Conservation (phyloP, 495 filamentous ascomycete species). For the Endocarpon pusillum region DNA sequence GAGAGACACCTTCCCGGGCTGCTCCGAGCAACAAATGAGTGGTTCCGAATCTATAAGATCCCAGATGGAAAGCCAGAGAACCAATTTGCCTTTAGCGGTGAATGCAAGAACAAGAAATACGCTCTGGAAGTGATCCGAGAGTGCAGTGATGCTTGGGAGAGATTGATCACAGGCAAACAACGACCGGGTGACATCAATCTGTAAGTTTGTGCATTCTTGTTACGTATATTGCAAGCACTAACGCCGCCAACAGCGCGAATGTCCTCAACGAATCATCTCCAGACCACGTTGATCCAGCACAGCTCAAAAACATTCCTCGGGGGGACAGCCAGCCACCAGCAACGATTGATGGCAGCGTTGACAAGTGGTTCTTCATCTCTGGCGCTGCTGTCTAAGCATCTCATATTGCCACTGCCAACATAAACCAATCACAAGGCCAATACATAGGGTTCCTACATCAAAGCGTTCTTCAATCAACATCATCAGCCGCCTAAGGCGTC, state of each 20-base stretch:
- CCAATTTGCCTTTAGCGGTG: constrained; percentile 98
- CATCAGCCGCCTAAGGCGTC: too few relatives aligned
- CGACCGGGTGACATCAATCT: constrained; percentile 57
- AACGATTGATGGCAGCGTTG: constrained; percentile 87
- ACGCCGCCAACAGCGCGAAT: constrained; percentile 61
- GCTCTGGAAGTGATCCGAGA: constrained; percentile 88
- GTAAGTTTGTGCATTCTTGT: constrained; percentile 34
- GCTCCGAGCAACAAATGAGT: constrained; percentile 95
- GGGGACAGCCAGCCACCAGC: constrained; percentile 61
- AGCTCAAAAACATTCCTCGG: constrained; percentile 54
- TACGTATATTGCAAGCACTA: constrained; percentile 9
- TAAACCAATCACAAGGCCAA: background rate
- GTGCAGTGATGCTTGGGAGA: constrained; percentile 94
- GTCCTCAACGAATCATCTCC: constrained; percentile 49
- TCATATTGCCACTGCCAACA: too few relatives aligned
- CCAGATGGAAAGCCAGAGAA: constrained; percentile 99
- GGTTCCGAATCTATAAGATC: constrained; percentile 99
- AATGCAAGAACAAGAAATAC: constrained; percentile 99
- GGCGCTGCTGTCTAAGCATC: constrained; percentile 86
- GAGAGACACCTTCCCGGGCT: constrained; percentile 96
- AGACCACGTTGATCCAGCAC: constrained; percentile 41
- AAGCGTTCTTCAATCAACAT: background rate
- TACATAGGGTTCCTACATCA: background rate
- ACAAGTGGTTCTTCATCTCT: constrained; percentile 99
- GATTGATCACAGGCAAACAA: constrained; percentile 78